phyloP scores from a whole-genome alignment of 352 stramenopile genomes.

The Phytophthora sansomeana region DNA sequence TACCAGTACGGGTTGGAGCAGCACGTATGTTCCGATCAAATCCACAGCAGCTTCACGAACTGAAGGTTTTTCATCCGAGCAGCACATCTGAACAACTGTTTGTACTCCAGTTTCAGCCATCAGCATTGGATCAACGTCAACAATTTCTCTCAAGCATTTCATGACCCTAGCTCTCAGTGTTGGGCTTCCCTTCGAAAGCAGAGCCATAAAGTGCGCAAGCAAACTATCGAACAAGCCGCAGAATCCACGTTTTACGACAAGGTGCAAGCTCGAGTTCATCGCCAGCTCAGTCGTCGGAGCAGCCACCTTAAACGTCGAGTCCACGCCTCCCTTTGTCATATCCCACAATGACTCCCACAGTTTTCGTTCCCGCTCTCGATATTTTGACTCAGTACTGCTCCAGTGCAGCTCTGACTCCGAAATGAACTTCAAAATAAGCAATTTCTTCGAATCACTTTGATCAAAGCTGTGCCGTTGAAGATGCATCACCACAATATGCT shows the following conservation, averaged over 20 bases:
- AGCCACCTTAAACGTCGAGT: slow-evolving; percentile 55
- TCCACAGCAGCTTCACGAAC: slow-evolving; percentile 87
- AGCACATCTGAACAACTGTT: slow-evolving; percentile 67
- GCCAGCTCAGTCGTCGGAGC: slow-evolving; percentile 54
- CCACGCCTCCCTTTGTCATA: slow-evolving; percentile 32
- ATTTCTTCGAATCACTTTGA: slow-evolving; percentile 53
- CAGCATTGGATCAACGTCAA: slow-evolving; percentile 86
- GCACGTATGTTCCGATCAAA: slow-evolving; percentile 85
- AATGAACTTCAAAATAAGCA: slow-evolving; percentile 73
- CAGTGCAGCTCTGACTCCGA: slow-evolving; percentile 29
- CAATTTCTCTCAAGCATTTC: slow-evolving; percentile 76
- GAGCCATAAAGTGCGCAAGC: slow-evolving; percentile 75
- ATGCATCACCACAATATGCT: slow-evolving; percentile 72
- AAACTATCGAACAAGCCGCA: slow-evolving; percentile 74
- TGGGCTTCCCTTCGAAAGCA: slow-evolving; percentile 76
- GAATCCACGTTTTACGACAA: slow-evolving; percentile 67
- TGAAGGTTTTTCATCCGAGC: slow-evolving; percentile 79
- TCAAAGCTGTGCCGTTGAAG: slow-evolving; percentile 46
- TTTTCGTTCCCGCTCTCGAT: slow-evolving; percentile 31
- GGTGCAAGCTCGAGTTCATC: slow-evolving; percentile 52
- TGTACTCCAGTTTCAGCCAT: slow-evolving; percentile 77
- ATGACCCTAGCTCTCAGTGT: slow-evolving; percentile 81
- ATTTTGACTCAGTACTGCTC: slow-evolving; percentile 6
- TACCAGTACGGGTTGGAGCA: slow-evolving; percentile 80
- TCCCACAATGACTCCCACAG: slow-evolving; percentile 69